Conservation (phyloP, 352 stramenopile genomes). For the Globisporangium polare region DNA sequence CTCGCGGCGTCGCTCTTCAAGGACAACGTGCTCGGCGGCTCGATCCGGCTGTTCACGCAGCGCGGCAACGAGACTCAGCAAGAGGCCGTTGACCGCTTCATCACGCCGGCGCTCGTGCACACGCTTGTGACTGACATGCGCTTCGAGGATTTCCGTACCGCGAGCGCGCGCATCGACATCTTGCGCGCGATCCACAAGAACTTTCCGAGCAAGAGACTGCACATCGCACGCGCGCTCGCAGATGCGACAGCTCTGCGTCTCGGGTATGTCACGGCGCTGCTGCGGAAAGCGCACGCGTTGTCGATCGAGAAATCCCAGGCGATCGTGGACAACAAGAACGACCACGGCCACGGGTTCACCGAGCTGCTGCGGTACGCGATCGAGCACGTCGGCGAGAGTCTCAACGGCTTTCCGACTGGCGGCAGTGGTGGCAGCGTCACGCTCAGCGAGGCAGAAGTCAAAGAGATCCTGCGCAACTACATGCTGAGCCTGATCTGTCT, state of each 20-base stretch:
- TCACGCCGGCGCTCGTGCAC: slow-evolving; percentile 73
- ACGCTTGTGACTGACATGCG: slow-evolving; percentile 75
- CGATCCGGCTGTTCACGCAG: slow-evolving; percentile 19
- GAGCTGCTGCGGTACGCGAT: slow-evolving; percentile 82
- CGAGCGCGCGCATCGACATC: slow-evolving; percentile 76
- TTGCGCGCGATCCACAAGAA: slow-evolving; percentile 83
- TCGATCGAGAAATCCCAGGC: slow-evolving; percentile 61
- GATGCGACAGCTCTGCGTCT: slow-evolving; percentile 68
- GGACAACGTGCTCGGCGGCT: slow-evolving; percentile 37
- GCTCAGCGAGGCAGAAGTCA: slow-evolving; percentile 27
- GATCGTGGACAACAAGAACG: slow-evolving; percentile 51
- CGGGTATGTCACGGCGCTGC: slow-evolving; percentile 58
- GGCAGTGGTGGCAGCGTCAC: slow-evolving; percentile 15
- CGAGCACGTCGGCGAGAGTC: slow-evolving; percentile 65
- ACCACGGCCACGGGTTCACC: slow-evolving; percentile 80
- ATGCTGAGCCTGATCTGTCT: slow-evolving; percentile 57
- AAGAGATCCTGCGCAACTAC: slow-evolving; percentile 70
- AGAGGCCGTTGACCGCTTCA: slow-evolving; percentile 60
- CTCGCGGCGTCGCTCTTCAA: slow-evolving; percentile 76
- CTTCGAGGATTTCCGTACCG: slow-evolving; percentile 85
- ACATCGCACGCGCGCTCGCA: slow-evolving; percentile 66
- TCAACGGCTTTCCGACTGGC: slow-evolving; percentile 24
- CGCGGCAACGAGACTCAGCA: slow-evolving; percentile 34
- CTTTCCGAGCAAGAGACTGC: slow-evolving; percentile 60
- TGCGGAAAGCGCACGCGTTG: slow-evolving; percentile 34